Percentiles rank a stretch among this genome's conserved stretches.
Conservation (phyloP, 2,329 filamentous ascomycete species). For the Tolypocladium ovalisporum region DNA sequence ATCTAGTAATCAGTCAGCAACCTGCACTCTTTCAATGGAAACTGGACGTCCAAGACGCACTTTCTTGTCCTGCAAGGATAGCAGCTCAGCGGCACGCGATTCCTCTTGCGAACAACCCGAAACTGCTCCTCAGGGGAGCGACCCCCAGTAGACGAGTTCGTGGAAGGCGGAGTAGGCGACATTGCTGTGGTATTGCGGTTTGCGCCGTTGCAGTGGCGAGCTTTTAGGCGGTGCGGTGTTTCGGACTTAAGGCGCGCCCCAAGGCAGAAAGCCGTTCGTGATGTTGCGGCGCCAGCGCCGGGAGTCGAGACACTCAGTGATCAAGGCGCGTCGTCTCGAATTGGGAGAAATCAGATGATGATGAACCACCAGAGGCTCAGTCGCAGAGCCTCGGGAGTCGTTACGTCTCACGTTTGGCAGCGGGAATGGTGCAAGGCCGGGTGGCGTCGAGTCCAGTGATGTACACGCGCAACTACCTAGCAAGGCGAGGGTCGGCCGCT, state of each 20-base stretch:
- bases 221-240: not conserved
- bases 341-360: not conserved
- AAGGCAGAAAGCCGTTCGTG: not conserved
- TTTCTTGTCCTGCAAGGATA: slow-evolving; percentile 86
- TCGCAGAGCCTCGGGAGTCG: not conserved
- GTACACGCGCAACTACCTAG: not conserved
- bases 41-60: slow-evolving; percentile 30
- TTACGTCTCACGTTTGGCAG: not conserved
- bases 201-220: not conserved
- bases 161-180: slow-evolving; percentile 70
- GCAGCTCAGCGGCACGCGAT: slow-evolving; percentile 84
- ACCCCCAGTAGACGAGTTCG: slow-evolving; percentile 62
- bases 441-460: not conserved
- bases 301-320: no score
- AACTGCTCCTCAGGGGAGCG: slow-evolving; percentile 81
- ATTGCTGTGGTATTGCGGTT: slow-evolving; percentile 30
- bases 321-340: not conserved
- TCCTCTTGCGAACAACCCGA: slow-evolving; percentile 81
- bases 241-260: not conserved
- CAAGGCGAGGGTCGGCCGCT: not conserved
- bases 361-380: not conserved
- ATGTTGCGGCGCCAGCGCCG: not conserved
- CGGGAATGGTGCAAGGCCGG: not conserved
- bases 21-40: not conserved
- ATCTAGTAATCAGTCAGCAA: slow-evolving; percentile 21